Conservation (phyloP, 257 asterid species). For the Knoxia roxburghii region DNA sequence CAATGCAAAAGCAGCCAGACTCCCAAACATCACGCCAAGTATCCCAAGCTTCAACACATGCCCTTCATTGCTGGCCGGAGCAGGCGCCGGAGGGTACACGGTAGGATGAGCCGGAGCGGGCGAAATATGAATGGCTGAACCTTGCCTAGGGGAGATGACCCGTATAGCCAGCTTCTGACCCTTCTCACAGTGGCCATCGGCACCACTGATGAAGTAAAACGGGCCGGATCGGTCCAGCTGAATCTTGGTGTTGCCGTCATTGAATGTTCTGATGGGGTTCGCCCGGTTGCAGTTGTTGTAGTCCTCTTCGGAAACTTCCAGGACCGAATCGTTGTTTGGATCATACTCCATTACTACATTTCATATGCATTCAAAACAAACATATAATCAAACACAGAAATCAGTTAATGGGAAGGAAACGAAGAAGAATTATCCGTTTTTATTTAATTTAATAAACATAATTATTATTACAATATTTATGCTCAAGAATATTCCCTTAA, state of each 20-base stretch:
- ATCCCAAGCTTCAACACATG: constrained; percentile 3
- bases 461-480: too few species aligned
- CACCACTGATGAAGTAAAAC: constrained; percentile 65
- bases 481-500: too few species aligned
- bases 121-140: background rate
- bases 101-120: constrained; percentile 4
- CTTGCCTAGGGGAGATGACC: constrained; percentile 38
- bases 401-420: background rate
- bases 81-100: constrained; percentile 29
- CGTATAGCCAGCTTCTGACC: constrained; percentile 45
- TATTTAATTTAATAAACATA: too few species aligned
- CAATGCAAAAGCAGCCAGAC: constrained; percentile 18
- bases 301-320: constrained; percentile 39
- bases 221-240: constrained; percentile 39
- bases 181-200: constrained; percentile 49
- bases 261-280: constrained; percentile 34
- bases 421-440: too few species aligned
- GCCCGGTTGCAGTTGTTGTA: constrained; percentile 42
- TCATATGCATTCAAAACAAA: too few species aligned
- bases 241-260: constrained; percentile 41
- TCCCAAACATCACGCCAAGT: constrained; percentile 11
- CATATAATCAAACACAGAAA: background rate
- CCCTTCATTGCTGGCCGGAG: constrained; percentile 18
- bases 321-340: constrained; percentile 22
- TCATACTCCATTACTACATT: constrained; percentile 53